phyloP scores from a whole-genome alignment of 345 rosid species.

The Eucalyptus leucophloia region DNA sequence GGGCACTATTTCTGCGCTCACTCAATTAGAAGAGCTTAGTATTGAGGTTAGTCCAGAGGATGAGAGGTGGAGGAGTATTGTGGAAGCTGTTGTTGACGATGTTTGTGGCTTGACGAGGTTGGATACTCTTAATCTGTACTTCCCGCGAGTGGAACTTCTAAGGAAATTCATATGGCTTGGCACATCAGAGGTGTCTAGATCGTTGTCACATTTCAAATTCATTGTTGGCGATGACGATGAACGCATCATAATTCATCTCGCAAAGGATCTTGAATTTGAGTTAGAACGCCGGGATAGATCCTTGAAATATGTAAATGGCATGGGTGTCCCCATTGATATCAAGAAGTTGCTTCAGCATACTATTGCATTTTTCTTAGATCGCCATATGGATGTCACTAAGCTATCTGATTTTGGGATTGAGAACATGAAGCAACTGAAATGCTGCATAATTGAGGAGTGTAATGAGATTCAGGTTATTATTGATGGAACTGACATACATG shows the following conservation, averaged over 20 bases:
- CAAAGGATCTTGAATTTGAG: not conserved
- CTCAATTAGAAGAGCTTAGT: not conserved
- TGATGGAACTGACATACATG: not conserved
- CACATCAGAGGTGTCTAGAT: not conserved
- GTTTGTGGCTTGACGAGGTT: not conserved
- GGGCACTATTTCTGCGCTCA: not conserved
- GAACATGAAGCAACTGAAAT: not conserved
- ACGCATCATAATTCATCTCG: slow-evolving; percentile 4
- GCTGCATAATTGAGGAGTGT: not conserved
- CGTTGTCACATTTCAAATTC: not conserved
- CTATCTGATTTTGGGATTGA: not conserved
- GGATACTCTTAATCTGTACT: not conserved
- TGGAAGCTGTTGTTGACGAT: not conserved
- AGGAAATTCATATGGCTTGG: not conserved
- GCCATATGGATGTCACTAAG: not conserved
- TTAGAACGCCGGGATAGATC: not conserved
- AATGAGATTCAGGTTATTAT: not conserved
- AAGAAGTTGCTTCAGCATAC: not conserved
- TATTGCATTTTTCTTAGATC: not conserved
- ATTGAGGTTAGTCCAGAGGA: not conserved
- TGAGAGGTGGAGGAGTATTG: not conserved
- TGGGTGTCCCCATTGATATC: not conserved
- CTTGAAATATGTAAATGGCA: not conserved
- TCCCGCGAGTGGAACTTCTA: not conserved
- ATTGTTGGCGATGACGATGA: not conserved